Evolutionary conservation across 192 early-diverging fungal species (phyloP).

Genomic region (Coemansia aciculifera): DNA sequence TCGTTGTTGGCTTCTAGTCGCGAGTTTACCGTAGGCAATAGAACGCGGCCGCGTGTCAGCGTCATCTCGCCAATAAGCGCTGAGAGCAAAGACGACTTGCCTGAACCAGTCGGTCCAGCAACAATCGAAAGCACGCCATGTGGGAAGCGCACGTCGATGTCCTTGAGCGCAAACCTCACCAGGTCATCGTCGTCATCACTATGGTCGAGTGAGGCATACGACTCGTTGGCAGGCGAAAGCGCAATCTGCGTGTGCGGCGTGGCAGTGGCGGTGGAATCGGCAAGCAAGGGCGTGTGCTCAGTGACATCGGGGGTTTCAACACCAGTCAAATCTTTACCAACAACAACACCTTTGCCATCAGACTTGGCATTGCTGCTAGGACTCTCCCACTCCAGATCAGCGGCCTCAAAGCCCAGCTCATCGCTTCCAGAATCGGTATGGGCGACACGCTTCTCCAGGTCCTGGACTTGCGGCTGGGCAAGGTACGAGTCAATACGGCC

Average conservation of each 20-base stretch:
- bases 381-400: constrained; percentile 41
- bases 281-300: constrained; percentile 12
- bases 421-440: background rate
- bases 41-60: constrained; percentile 29
- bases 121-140: constrained; percentile 69
- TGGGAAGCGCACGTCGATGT: constrained; percentile 70
- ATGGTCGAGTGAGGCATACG: background rate
- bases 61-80: constrained; percentile 82
- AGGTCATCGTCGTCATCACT: background rate
- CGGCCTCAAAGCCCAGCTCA: constrained; percentile 31
- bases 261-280: background rate
- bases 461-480: constrained; percentile 67
- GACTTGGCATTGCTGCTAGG: constrained; percentile 6
- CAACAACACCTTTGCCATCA: background rate
- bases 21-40: constrained; percentile 22
- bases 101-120: constrained; percentile 84
- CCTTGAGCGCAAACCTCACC: constrained; percentile 57
- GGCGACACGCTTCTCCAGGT: constrained; percentile 37
- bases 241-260: background rate
- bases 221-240: background rate
- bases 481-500: constrained; percentile 75
- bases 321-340: background rate
- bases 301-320: background rate
- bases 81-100: constrained; percentile 79
- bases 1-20: constrained; percentile 9